Percentiles rank a stretch among this genome's conserved stretches.
These are phyloP conservation scores for Heliamphora pulchella DNA, from an alignment of 179 eudicot genomes.

Conservation along the genomic window DNA sequence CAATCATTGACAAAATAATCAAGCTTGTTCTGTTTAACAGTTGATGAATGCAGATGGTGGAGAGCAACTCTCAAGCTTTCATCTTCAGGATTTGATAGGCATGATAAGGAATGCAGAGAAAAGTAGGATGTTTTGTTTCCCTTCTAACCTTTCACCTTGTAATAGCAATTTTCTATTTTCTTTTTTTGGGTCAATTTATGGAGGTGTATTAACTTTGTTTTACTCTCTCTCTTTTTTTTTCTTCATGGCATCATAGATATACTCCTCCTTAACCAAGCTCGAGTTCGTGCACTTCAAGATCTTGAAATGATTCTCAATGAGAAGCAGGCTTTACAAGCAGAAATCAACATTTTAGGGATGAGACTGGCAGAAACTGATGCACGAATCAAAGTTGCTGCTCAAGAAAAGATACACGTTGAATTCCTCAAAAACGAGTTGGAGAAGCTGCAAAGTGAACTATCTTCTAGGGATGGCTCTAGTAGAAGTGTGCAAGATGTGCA, in stretches of 20 bases:
- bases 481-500: constrained; percentile 20
- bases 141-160: not conserved
- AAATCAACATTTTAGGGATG: constrained; percentile 65
- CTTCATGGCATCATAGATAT: constrained; percentile 47
- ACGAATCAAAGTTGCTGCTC: constrained; percentile 56
- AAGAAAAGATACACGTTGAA: constrained; percentile 71
- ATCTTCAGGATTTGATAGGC: constrained; percentile 61
- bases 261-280: constrained; percentile 85
- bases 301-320: constrained; percentile 60
- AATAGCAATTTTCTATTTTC: not conserved
- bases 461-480: constrained; percentile 33
- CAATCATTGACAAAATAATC: constrained; percentile 5
- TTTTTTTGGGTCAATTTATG: constrained; percentile 4
- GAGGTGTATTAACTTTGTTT: not conserved
- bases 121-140: constrained; percentile 44
- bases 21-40: constrained; percentile 35
- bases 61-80: constrained; percentile 37
- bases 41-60: constrained; percentile 32
- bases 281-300: constrained; percentile 71
- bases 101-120: constrained; percentile 91
- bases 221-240: not conserved
- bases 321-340: constrained; percentile 71
- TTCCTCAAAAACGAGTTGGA: constrained; percentile 65
- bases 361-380: constrained; percentile 87
- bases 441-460: constrained; percentile 51